Base-by-base conservation (phyloP, 148 eudicot species). In the Nyssa sinensis region DNA sequence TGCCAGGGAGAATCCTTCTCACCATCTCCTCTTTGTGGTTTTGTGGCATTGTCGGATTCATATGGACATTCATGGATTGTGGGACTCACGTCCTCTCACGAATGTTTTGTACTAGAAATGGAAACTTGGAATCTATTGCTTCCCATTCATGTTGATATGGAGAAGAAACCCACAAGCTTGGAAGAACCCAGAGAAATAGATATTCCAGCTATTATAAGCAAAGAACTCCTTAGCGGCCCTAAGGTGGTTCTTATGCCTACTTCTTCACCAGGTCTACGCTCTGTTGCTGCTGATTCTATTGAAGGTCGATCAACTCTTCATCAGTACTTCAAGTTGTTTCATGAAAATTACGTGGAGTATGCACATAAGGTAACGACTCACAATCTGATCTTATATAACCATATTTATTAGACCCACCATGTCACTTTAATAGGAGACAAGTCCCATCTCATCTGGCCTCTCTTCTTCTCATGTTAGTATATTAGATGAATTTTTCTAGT, bases 301-400 rank as follows among this genome's bases (percentile, higher is more conserved):
- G 98, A 95, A 73, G 98, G 98, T 32, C 88, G 94, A 73, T 85
- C 94, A 68, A 77, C 88, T 74, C 86, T 95, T 84, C 98, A 92
- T 83, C 92, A 92, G 51, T 95, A 90, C 81, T 88, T 84, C 84
- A 92, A 90, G 87, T 90, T 92, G 75, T 95, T 95, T 70, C 96
- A 92, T 83, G 98, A 92, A 78, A 95, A 89, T 82, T 92, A 95
- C 49, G 91, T 90, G 77, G 97, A 92, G 80, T 95, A 95, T 81
- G 97, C 84, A 34, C 90, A 87, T 77, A 87, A 87, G 90, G 90
- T 87, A 80, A 66, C 58, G 63, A 59, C 57, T 49, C 13, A 53
- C 44, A 11, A 29, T 68, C 63, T 62, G 37, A 13, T 33, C 58
- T 6, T 7, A 29, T 61, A 4, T 17, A 37, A 9, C 44, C 41